phyloP scores from a whole-genome alignment of 78 protist genomes.

The Dictyostelium brefeldianum region DNA sequence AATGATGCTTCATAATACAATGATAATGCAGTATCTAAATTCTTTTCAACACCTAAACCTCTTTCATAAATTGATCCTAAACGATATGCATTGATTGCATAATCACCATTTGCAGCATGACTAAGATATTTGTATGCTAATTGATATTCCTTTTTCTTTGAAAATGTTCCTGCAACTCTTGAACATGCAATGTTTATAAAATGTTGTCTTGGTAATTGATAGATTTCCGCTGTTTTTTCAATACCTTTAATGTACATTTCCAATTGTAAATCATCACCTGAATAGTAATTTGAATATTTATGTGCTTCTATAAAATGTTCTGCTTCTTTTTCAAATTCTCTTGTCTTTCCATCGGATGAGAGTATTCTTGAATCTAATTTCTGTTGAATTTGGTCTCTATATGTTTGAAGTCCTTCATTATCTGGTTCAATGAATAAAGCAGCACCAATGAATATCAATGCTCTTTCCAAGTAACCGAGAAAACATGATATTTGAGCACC shows the following conservation, averaged over 20 bases:
- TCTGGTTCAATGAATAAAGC: neutral
- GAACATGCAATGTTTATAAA: conserved; percentile 11
- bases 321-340: conserved; percentile 20
- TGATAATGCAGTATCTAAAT: neutral
- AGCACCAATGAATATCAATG: neutral
- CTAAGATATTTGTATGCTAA: neutral
- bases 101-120: conserved; percentile 18
- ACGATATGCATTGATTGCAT: neutral
- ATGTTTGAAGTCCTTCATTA: neutral
- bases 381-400: neutral
- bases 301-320: neutral
- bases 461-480: neutral
- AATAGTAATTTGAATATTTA: neutral
- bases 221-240: neutral
- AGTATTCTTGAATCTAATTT: neutral
- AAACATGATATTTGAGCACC: neutral
- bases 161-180: neutral
- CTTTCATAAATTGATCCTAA: conserved; percentile 17
- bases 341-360: neutral
- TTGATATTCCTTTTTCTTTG: neutral
- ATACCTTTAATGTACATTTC: neutral
- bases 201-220: neutral
- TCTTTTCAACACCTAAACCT: conserved; percentile 14
- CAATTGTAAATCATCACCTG: neutral
- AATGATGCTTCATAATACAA: conserved; percentile 13